Conservation (phyloP, 2,329 filamentous ascomycete species). For the Hansfordia pulvinata region DNA sequence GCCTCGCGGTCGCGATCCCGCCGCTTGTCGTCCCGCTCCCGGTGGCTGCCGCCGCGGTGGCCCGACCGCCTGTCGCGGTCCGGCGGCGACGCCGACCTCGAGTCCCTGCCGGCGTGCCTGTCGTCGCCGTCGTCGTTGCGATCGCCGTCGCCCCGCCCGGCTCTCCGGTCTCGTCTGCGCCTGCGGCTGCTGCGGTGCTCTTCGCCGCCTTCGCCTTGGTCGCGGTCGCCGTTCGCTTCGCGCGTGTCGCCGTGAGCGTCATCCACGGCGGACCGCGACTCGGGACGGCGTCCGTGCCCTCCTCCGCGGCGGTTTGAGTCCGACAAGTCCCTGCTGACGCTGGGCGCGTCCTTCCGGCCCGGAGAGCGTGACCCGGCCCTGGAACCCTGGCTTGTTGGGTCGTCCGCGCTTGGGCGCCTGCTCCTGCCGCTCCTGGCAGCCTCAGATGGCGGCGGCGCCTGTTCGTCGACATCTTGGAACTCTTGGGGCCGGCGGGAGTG, state of each 20-base stretch:
- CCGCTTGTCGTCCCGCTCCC: slow-evolving; percentile 35
- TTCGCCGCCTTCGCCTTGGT: slow-evolving; percentile 7
- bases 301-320: slow-evolving; percentile 32
- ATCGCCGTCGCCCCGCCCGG: slow-evolving; percentile 32
- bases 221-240: slow-evolving; percentile 26
- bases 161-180: slow-evolving; percentile 21
- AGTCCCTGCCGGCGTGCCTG: slow-evolving; percentile 37
- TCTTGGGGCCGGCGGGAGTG: too few species aligned
- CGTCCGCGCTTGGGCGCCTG: too few species aligned
- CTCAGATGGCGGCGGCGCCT: too few species aligned
- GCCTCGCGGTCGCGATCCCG: slow-evolving; percentile 29
- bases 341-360: slow-evolving; percentile 21
- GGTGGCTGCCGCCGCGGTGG: slow-evolving; percentile 49
- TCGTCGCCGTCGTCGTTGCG: slow-evolving; percentile 23
- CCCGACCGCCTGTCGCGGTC: slow-evolving; percentile 32
- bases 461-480: too few species aligned
- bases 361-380: slow-evolving; percentile 16
- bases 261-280: slow-evolving; percentile 29
- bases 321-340: slow-evolving; percentile 28
- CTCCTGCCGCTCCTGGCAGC: too few species aligned
- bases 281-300: slow-evolving; percentile 41
- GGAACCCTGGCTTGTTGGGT: too few species aligned
- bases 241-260: too few species aligned
- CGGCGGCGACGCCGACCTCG: slow-evolving; percentile 52
- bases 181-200: slow-evolving; percentile 37